phyloP scores from a whole-genome alignment of 176 grass and related monocot genomes.

The Oryza glaberrima region DNA sequence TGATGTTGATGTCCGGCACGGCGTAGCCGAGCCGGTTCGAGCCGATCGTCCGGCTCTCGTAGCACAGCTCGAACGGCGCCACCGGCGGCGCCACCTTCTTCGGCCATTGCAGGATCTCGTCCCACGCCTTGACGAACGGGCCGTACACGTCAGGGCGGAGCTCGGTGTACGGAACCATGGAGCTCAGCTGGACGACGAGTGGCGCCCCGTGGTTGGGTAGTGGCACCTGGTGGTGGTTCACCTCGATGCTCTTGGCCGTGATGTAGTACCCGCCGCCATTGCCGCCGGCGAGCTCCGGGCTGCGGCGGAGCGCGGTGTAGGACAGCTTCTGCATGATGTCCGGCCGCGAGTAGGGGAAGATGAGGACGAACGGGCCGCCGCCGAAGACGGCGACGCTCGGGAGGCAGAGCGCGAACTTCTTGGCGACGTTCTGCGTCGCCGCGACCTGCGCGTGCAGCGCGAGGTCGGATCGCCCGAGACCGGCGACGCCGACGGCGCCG shows the following conservation, averaged over 20 bases:
- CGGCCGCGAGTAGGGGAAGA: not conserved
- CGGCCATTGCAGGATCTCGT: too few species aligned
- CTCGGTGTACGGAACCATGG: constrained; percentile 39
- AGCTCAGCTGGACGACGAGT: constrained; percentile 29
- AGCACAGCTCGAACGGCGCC: constrained; percentile 60
- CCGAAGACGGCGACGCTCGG: constrained; percentile 60
- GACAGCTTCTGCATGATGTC: constrained; percentile 20
- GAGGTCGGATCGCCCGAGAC: constrained; percentile 44
- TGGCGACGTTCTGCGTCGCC: constrained; percentile 32
- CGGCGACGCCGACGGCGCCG: constrained; percentile 51
- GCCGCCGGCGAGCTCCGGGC: not conserved
- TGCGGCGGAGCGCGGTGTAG: constrained; percentile 28
- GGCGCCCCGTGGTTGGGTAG: not conserved
- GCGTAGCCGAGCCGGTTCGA: constrained; percentile 49
- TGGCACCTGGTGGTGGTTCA: not conserved
- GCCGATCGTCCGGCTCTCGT: constrained; percentile 27
- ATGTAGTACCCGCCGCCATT: constrained; percentile 40
- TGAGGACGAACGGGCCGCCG: constrained; percentile 36
- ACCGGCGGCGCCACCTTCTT: not conserved
- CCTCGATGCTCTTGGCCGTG: constrained; percentile 24
- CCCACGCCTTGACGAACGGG: constrained; percentile 24
- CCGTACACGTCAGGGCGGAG: constrained; percentile 52
- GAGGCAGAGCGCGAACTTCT: constrained; percentile 70
- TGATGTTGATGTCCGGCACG: constrained; percentile 46
- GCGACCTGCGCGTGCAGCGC: constrained; percentile 56